Evolutionary conservation across 352 stramenopile genomes (phyloP), one percentile per base, ranked within the genome.

Genomic region (Pythium utonaiense): DNA sequence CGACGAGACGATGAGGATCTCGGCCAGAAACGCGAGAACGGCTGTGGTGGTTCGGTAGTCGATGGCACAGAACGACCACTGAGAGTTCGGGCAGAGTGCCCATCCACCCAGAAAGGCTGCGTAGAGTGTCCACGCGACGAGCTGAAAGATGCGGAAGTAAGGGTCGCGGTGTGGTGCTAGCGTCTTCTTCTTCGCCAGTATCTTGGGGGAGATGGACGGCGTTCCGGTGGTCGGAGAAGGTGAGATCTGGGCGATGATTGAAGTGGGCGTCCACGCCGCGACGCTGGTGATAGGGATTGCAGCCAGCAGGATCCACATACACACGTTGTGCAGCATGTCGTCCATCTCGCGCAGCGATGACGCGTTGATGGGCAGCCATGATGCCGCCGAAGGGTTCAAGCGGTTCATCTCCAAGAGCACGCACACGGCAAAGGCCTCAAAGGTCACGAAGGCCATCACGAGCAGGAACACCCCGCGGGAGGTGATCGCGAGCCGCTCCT

Each of bases 1-100:
- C 13, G 85, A 93, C 47, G 85, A 93, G 30, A 93, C 81, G 45
- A 91, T 78, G 52, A 95, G 73, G 54, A 86, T 73, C 57, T 93
- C 75, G 2, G 80, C 75, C 19, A 94, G 77, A 56, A 94, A 91
- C 16, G 75, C 80, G 17, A 73, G 61, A 58, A 86, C 78, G 8
- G 80, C 77, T 28, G 87, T 65, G 33, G 73, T 75, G 16, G 78
- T 83, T 33, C 77, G 76, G 57, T 70, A 78, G 14, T 78, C 76
- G 31, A 77, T 60, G 47, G 49, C 54, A 42, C 78, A 88, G 25
- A 79, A 74, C 25, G 68, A 66, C 45, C 78, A 57, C n/a, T 54
- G 33, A 42, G 28, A 19, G 48, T 49, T 57, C 41, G 74, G 59
- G 56, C 73, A 88, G 13, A 61, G 60, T n/a, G 78, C 59, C 40